These are phyloP conservation scores for Cladosporium cucumerinum DNA, from an alignment of 2,329 filamentous ascomycete species.

Conservation along the genomic window DNA sequence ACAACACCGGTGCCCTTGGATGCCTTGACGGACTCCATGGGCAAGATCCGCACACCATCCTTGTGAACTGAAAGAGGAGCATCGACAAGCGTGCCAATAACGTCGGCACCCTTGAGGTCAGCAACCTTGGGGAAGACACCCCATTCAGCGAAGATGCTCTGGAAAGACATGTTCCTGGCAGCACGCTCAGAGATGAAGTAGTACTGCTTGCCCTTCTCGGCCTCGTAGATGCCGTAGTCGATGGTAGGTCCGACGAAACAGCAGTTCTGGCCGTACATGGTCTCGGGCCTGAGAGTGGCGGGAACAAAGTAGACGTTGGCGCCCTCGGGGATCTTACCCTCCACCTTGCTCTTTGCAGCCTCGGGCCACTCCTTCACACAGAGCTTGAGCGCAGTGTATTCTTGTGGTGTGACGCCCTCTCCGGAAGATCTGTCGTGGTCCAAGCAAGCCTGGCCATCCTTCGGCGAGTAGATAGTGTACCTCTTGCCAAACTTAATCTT, in stretches of 20 bases:
- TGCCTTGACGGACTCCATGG: constrained; percentile 90
- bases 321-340: constrained; percentile 72
- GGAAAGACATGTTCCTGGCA: constrained; percentile 94
- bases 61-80: constrained; percentile 85
- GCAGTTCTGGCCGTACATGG: constrained; percentile 97
- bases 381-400: constrained; percentile 90
- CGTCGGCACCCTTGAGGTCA: constrained; percentile 71
- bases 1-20: constrained; percentile 97
- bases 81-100: constrained; percentile 83
- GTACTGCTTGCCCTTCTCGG: constrained; percentile 60
- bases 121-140: constrained; percentile 71
- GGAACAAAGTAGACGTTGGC: constrained; percentile 86
- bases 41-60: constrained; percentile 79
- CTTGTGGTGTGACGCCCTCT: constrained; percentile 79
- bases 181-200: constrained; percentile 78
- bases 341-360: constrained; percentile 66
- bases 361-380: constrained; percentile 87
- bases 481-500: constrained; percentile 93
- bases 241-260: constrained; percentile 93
- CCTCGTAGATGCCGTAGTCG: constrained; percentile 83
- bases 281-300: constrained; percentile 90
- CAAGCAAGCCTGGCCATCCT: constrained; percentile 83
- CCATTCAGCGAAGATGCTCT: constrained; percentile 77
- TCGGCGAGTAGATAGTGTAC: constrained; percentile 90
- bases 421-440: constrained; percentile 80